Conservation (phyloP, 2,329 filamentous ascomycete species). For the Alternaria viburni region DNA sequence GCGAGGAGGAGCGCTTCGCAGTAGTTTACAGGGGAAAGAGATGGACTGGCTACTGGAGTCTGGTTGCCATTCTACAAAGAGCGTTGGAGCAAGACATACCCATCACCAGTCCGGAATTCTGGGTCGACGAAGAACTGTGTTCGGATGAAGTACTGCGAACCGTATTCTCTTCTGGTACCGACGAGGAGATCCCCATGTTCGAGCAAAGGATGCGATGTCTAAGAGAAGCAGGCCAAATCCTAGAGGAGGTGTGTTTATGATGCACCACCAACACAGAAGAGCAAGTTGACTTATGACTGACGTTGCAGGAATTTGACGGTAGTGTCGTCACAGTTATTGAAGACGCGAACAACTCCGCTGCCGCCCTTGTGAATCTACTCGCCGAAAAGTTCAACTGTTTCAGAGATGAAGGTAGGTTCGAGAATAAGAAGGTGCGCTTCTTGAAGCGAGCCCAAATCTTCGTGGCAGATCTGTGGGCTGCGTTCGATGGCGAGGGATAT, state of each 20-base stretch:
- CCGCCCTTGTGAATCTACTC: conserved; percentile 82
- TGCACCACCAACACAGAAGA: neutral
- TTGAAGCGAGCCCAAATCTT: conserved; percentile 96
- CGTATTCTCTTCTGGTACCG: conserved; percentile 85
- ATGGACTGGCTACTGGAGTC: conserved; percentile 96
- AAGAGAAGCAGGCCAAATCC: conserved; percentile 79
- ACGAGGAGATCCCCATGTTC: conserved; percentile 86
- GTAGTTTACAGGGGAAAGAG: conserved; percentile 79
- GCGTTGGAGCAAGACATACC: conserved; percentile 89
- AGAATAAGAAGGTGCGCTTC: conserved; percentile 77
- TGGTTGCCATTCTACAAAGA: conserved; percentile 85
- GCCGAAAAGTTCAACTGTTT: conserved; percentile 85
- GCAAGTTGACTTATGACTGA: conserved; percentile 15
- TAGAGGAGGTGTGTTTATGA: conserved; percentile 62
- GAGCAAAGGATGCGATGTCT: conserved; percentile 78
- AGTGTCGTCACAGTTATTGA: conserved; percentile 76
- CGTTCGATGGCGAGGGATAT: conserved; percentile 80
- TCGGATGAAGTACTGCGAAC: conserved; percentile 74
- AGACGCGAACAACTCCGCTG: conserved; percentile 78
- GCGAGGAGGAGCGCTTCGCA: conserved; percentile 75
- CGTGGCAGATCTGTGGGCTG: conserved; percentile 95
- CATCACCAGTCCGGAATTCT: conserved; percentile 87
- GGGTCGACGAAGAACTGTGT: conserved; percentile 78
- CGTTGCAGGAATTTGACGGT: conserved; percentile 72
- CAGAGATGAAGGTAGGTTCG: conserved; percentile 77